phyloP scores from a whole-genome alignment of 140 eudicot species.

The Ambrosia hybrid region DNA sequence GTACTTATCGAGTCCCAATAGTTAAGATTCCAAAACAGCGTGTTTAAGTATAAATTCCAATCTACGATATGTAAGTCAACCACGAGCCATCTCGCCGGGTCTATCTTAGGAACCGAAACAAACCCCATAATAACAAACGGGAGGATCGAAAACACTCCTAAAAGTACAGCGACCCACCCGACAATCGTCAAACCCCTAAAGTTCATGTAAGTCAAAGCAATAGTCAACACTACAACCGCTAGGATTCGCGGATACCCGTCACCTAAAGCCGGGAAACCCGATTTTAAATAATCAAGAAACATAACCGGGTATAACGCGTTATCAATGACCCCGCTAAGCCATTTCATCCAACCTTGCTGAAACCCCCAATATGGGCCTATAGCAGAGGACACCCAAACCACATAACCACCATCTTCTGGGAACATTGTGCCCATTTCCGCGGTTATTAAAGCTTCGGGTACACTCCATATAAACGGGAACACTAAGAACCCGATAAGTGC shows the following conservation, averaged over 20 bases:
- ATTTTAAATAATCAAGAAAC: constrained; percentile 66
- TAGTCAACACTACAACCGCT: constrained; percentile 45
- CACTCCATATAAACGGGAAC: constrained; percentile 66
- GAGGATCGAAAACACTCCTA: constrained; percentile 59
- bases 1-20: constrained; percentile 86
- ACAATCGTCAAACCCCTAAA: constrained; percentile 67
- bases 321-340: constrained; percentile 79
- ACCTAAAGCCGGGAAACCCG: constrained; percentile 49
- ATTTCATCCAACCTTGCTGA: constrained; percentile 85
- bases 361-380: constrained; percentile 71
- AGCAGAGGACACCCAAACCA: constrained; percentile 75
- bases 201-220: constrained; percentile 57
- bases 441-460: constrained; percentile 68
- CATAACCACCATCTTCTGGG: constrained; percentile 72
- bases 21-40: constrained; percentile 79
- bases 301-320: constrained; percentile 71
- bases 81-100: constrained; percentile 61
- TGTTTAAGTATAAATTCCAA: constrained; percentile 64
- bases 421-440: constrained; percentile 86
- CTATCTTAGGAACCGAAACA: constrained; percentile 48
- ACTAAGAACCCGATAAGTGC: constrained; percentile 58
- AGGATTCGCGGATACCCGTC: constrained; percentile 52
- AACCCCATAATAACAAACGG: constrained; percentile 69
- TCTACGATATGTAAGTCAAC: constrained; percentile 43
- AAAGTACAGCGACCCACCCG: constrained; percentile 61